Evolutionary conservation across 768 basidiomycete genomes (phyloP), one percentile per base, ranked within the genome.

Genomic region (Leccinum variicolor): DNA sequence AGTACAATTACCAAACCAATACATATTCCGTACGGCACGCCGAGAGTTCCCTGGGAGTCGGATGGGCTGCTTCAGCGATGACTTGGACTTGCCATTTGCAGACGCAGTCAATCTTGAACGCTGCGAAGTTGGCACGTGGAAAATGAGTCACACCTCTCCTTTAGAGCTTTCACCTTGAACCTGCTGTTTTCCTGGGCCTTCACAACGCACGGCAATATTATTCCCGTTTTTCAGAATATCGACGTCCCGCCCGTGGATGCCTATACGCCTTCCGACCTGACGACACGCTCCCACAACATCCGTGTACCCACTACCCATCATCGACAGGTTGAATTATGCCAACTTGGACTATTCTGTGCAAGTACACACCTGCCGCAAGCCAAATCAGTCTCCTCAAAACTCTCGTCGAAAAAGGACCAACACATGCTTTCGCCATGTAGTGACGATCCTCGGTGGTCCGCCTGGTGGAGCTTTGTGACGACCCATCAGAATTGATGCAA

Each of bases 351-450:
- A 96, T 69, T 93, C 92, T 1, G 95, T 95, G 2, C 87, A 92
- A 13, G 87, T 98, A 25, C 95, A 96, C 73, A 82, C 81, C 8
- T 79, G 93, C 0, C 94, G 95, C 69, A 81, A 83, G 89, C 94
- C 33, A 94, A 94, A 67, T 92, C 90, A 2, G 75, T 92, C 0
- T 84, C 87, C 0, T 82, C 90, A 1, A 90, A 98, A 54, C 81
- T 99, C 8, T 89, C 90, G 33, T 87, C 85, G 31, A 94, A 94
- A 74, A 89, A 87, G 69, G 94, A 98, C 73, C 77, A 86, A 62
- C 98, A 98, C 79, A 96, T 98, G 97, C 87, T 98, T 63, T 92
- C 89, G 54, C 96, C 95, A 0, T 99, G 97, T 67, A 77, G 77
- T 14, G 75, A 78, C 11, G 53, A 70, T 59, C 69, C 75, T 6